Percentiles rank a stretch among this genome's conserved stretches.
Evolutionary conservation across 345 rosid genomes (phyloP).

Genomic region (Physaria fendleri): DNA sequence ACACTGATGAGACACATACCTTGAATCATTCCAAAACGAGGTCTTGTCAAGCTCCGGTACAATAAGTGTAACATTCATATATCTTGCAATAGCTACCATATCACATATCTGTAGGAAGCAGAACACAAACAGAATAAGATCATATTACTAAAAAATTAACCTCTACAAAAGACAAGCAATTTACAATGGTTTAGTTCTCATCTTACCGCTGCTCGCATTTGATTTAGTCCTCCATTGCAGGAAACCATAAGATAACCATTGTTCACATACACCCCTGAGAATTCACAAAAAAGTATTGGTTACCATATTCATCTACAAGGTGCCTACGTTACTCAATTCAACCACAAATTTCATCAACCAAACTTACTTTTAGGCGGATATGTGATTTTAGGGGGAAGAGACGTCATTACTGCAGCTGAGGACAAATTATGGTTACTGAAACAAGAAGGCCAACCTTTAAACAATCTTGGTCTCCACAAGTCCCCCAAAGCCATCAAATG

Average conservation of each 20-base stretch:
- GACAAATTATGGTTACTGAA: constrained; percentile 42
- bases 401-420: constrained; percentile 29
- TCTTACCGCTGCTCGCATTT: constrained; percentile 98
- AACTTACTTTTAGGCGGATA: constrained; percentile 83
- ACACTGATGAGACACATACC: constrained; percentile 36
- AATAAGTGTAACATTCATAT: constrained; percentile 80
- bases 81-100: constrained; percentile 89
- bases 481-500: constrained; percentile 74
- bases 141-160: background rate
- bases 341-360: background rate
- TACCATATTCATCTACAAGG: constrained; percentile 6
- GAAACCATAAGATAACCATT: constrained; percentile 95
- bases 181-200: background rate
- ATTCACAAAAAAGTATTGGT: background rate
- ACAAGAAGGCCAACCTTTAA: constrained; percentile 88
- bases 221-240: constrained; percentile 98
- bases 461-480: constrained; percentile 76
- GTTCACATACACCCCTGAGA: constrained; percentile 70
- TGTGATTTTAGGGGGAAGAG: constrained; percentile 44
- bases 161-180: background rate
- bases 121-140: constrained; percentile 14
- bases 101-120: constrained; percentile 75
- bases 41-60: constrained; percentile 93
- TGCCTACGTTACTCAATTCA: background rate
- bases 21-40: constrained; percentile 95